Evolutionary conservation across 2,329 filamentous ascomycete genomes (phyloP).

Genomic region (Dactylellina parvicollis): DNA sequence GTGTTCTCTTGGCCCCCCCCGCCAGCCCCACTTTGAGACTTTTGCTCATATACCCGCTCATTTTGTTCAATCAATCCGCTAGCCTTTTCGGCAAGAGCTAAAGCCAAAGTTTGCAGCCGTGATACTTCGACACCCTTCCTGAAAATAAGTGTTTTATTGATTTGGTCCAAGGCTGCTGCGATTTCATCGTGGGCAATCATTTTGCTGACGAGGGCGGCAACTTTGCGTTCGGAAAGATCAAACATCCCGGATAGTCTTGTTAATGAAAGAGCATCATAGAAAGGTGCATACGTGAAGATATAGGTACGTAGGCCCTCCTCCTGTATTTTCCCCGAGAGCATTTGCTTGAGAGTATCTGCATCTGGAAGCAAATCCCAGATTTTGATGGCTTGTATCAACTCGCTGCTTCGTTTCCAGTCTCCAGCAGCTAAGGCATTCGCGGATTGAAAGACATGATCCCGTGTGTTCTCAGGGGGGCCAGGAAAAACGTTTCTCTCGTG

Average conservation of each 20-base stretch:
- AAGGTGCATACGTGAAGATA: conserved; percentile 98
- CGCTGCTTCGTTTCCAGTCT: conserved; percentile 96
- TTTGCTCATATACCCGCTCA: conserved; percentile 95
- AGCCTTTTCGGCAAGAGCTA: conserved; percentile 95
- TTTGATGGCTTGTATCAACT: conserved; percentile 97
- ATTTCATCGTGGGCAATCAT: conserved; percentile 99
- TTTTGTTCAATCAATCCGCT: conserved; percentile 95
- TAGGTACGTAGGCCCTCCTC: conserved; percentile 98
- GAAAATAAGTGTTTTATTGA: conserved; percentile 97
- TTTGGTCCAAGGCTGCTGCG: conserved; percentile 93
- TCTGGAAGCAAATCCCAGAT: conserved; percentile 99
- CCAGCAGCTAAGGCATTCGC: conserved; percentile 95
- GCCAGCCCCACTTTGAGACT: conserved; percentile 93
- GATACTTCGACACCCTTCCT: conserved; percentile 98
- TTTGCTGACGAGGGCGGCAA: conserved; percentile 93
- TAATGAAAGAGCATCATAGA: conserved; percentile 95
- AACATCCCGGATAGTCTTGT: conserved; percentile 91
- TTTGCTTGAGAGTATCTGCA: conserved; percentile 89
- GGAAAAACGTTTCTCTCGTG: conserved; percentile 99
- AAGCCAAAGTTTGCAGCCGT: conserved; percentile 90
- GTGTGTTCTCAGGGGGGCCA: conserved; percentile 96
- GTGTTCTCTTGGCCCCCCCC: conserved; percentile 89
- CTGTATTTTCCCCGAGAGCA: conserved; percentile 98
- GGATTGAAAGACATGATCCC: conserved; percentile 98
- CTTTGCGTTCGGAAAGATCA: conserved; percentile 89